phyloP scores from a whole-genome alignment of 805 yeast genomes.

The Cyberlindnera subsufficiens region DNA sequence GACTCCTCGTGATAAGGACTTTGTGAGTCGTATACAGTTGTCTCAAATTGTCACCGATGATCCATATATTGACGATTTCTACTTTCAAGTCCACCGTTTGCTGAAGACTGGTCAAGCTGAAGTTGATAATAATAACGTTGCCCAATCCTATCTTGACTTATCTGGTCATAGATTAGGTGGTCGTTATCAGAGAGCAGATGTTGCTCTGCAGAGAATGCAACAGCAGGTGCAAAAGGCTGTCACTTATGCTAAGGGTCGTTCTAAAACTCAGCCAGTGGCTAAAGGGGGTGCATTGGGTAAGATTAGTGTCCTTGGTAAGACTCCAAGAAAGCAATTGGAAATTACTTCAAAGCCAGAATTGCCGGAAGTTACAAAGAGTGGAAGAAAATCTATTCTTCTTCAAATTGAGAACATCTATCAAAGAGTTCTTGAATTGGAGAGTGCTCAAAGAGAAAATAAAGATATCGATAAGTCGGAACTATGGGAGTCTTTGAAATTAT shows the following conservation, averaged over 20 bases:
- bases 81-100: constrained; percentile 85
- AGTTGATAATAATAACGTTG: constrained; percentile 69
- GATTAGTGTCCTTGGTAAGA: constrained; percentile 71
- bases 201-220: constrained; percentile 95
- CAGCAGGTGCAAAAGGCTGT: constrained; percentile 97
- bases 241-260: constrained; percentile 86
- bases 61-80: constrained; percentile 95
- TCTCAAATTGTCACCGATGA: constrained; percentile 96
- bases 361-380: constrained; percentile 23
- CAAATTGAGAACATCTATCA: constrained; percentile 76
- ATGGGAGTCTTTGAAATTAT: constrained; percentile 76
- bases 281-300: constrained; percentile 88
- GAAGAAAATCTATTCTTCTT: constrained; percentile 51
- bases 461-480: constrained; percentile 42
- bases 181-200: constrained; percentile 75
- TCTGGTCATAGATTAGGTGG: constrained; percentile 90
- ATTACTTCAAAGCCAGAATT: constrained; percentile 45
- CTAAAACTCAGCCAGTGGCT: constrained; percentile 47
- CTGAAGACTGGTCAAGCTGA: constrained; percentile 46
- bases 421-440: constrained; percentile 73
- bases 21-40: constrained; percentile 87
- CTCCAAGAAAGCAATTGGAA: constrained; percentile 83
- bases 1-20: constrained; percentile 96
- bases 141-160: constrained; percentile 85
- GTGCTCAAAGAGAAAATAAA: constrained; percentile 55